Evolutionary conservation across 2,329 filamentous ascomycete species (phyloP), one percentile per base, ranked within the genome.

Genomic region (Pseudocercospora vitis): DNA sequence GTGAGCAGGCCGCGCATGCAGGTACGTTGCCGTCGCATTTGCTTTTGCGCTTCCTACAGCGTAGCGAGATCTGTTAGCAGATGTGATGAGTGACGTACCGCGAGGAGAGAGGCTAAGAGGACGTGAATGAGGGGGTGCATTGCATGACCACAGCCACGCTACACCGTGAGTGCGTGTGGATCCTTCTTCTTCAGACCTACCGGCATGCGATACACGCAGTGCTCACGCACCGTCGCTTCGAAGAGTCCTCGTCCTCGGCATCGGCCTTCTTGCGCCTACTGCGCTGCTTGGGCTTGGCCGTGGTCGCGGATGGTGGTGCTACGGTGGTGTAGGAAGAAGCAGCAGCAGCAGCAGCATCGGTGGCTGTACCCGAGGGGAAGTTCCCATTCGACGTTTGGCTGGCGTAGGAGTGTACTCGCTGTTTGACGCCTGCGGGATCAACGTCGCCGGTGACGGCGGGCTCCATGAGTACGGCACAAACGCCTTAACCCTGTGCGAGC

Each of bases 1-100:
- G 95, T 58, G 89, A 85, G 73, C 94, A 99, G n/a, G 94, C 92
- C 6, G 92, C 92, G 70, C 94, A 97, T 64, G 89, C 91, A 4
- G 92, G 92, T 4, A 88, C 79, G 52, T 91, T 91, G 55, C 92
- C 92, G 72, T 97, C 92, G 71, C 92, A 97, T 80, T 71, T 72
- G 50, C 62, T 67, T 52, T 71, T 71, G 11, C 69, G 65, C 56
- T 69, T 70, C 46, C 68, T 67, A 50, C 33, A 33, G 35, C n/a
- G 18, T 4, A 24, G 50, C 39, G 26, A 50, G 19, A 32, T 31
- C 31, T 53, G 48, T 59, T 29, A 59, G 53, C 47, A 28, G 8
- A 35, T n/a, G n/a, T n/a, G n/a, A n/a, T n/a, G n/a, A n/a, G n/a
- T n/a, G n/a, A n/a, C n/a, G n/a, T n/a, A n/a, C n/a, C 44, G 44